Base-by-base conservation (phyloP, 2,329 filamentous ascomycete species). In the Amylocarpus encephaloides region DNA sequence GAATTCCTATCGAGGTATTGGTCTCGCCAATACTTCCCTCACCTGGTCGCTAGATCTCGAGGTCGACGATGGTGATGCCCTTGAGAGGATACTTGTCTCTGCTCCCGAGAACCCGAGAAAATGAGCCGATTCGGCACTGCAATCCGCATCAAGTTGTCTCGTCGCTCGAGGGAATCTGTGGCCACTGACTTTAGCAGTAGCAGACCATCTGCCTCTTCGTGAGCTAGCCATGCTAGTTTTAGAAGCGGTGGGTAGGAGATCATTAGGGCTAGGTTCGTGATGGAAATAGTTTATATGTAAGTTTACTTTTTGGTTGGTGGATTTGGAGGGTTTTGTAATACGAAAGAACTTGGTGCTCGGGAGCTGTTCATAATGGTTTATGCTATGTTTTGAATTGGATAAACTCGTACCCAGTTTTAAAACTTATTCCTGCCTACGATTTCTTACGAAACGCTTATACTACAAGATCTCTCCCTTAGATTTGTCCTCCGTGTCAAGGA, bases 181-280 rank as follows among this genome's bases (percentile, higher is more conserved):
- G 62, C 51, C 15, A 42, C 46, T 5, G 59, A 60, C 32, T 63
- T 63, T n/a, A 63, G 62, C 5, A 51, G 49, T 4, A 59, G 59
- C 19, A 68, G 56, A 41, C 62, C 60, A 12, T 58, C 53, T 11
- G 64, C 57, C 26, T 65, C 51, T 54, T 74, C 71, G 55, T 68
- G 65, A 19, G 62, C 60, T 7, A 71, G 50, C 71, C 73, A 76
- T 39, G 60, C 66, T 15, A 66, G 64, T 53, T 73, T 63, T 6
- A 73, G 56, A 2, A 66, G 65, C 6, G 73, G 72, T 26, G 59
- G 48, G 5, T 16, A 29, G 36, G 53, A n/a, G 29, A 54, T 29
- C 26, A 55, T 47, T n/a, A 60, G 46, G 1, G 18, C 32, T 7
- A 44, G 45, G 33, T 56, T 32, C 43, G 49, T 46, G 16, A 22